Percentiles rank a stretch among this genome's conserved stretches.
These are phyloP conservation scores for Saturnispora saitoi DNA, from an alignment of 805 yeast species.

Conservation along the genomic window DNA sequence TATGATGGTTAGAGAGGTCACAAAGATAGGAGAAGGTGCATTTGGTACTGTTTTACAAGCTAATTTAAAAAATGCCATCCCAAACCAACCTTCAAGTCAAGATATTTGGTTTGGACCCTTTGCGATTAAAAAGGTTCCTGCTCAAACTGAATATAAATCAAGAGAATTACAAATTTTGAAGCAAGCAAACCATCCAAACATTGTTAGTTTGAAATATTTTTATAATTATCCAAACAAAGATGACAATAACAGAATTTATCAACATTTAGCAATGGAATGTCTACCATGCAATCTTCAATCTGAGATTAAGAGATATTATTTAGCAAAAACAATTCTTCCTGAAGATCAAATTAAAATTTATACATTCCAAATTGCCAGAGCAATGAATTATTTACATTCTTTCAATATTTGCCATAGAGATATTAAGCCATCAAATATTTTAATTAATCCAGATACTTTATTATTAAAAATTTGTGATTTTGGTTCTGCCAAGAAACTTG, in stretches of 20 bases:
- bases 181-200: conserved; percentile 71
- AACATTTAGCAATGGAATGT: conserved; percentile 81
- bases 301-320: conserved; percentile 64
- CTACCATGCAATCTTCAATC: conserved; percentile 71
- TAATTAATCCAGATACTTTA: conserved; percentile 64
- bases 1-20: conserved; percentile 65
- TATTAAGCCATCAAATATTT: conserved; percentile 73
- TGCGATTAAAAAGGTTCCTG: conserved; percentile 79
- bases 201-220: conserved; percentile 59
- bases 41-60: conserved; percentile 83
- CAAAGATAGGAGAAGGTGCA: conserved; percentile 78
- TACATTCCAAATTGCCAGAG: conserved; percentile 72
- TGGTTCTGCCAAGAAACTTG: conserved; percentile 76
- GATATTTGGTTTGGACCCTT: conserved; percentile 64
- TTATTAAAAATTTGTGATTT: conserved; percentile 73
- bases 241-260: conserved; percentile 57
- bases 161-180: conserved; percentile 73
- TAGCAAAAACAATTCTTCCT: conserved; percentile 53
- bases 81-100: conserved; percentile 8
- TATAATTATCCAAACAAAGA: conserved; percentile 57
- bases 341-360: conserved; percentile 69
- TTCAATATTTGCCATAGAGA: conserved; percentile 78
- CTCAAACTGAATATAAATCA: conserved; percentile 78
- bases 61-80: conserved; percentile 29
- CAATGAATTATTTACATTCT: conserved; percentile 75